Conservation (phyloP, 1,139 yeast genomes). For the Magnusiomyces suaveolens region DNA sequence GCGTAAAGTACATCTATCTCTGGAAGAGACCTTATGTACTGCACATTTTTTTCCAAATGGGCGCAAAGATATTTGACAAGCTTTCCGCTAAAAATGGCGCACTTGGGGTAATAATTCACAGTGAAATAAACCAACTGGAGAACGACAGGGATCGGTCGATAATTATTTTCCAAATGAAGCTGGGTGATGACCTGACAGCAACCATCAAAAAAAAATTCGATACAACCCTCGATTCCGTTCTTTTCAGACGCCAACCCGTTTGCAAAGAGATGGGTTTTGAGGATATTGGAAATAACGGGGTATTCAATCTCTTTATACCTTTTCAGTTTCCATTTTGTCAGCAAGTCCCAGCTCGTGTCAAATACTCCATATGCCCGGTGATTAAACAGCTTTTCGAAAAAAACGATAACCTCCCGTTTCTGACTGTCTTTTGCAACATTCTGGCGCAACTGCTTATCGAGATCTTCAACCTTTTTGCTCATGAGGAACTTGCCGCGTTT, state of each 20-base stretch:
- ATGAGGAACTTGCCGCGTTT: neutral
- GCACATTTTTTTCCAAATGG: neutral
- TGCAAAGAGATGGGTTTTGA: neutral
- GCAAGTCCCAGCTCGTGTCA: neutral
- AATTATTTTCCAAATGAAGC: neutral
- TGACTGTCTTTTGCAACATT: neutral
- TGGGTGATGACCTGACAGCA: neutral
- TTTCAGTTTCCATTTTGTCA: neutral
- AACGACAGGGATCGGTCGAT: slow-evolving; percentile 1
- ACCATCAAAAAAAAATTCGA: neutral
- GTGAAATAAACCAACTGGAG: neutral
- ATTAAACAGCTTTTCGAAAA: neutral
- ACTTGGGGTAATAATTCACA: neutral
- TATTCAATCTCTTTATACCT: neutral
- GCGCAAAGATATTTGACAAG: neutral
- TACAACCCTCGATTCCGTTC: neutral
- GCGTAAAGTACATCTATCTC: neutral
- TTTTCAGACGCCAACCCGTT: neutral
- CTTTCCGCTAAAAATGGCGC: neutral
- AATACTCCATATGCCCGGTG: neutral
- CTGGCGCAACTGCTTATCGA: neutral
- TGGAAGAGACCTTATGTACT: neutral
- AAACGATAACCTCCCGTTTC: neutral
- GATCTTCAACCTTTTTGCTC: neutral
- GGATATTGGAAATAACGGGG: neutral